Percentiles rank a stretch among this genome's conserved stretches.
These are phyloP conservation scores for Aspergillus aculeatus DNA, from an alignment of 2,329 filamentous ascomycete species.

Conservation along the genomic window DNA sequence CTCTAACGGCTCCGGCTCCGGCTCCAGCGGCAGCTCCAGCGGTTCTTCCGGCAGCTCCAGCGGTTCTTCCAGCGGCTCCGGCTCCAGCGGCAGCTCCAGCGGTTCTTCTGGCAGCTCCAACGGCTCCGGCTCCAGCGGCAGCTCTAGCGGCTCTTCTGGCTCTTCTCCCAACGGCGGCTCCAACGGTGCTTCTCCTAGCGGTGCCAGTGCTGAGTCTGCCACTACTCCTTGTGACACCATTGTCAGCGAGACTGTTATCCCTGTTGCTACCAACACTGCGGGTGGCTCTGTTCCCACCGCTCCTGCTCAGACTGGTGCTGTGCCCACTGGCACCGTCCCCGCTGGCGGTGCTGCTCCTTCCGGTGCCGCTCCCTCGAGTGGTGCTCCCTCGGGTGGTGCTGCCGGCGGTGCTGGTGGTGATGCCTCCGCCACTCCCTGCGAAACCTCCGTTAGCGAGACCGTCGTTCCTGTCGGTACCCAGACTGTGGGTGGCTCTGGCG, in stretches of 20 bases:
- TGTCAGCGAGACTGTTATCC: slow-evolving; percentile 10
- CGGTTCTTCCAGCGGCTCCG: background rate
- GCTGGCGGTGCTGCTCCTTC: slow-evolving; percentile 16
- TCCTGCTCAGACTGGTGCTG: slow-evolving; percentile 12
- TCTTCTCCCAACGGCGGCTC: background rate
- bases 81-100: background rate
- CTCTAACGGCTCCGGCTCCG: background rate
- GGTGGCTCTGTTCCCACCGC: slow-evolving; percentile 13
- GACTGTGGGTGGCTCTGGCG: slow-evolving; percentile 4
- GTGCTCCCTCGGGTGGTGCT: background rate
- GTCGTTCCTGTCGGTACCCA: slow-evolving; percentile 12
- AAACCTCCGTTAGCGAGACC: slow-evolving; percentile 12
- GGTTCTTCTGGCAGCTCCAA: slow-evolving; percentile 4
- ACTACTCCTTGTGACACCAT: slow-evolving; percentile 6
- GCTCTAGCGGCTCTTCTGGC: background rate
- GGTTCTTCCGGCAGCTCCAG: background rate
- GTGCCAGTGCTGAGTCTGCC: slow-evolving; percentile 1
- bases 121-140: background rate
- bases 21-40: background rate
- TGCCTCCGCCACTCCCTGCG: slow-evolving; percentile 8
- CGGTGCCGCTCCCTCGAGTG: slow-evolving; percentile 7
- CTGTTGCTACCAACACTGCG: slow-evolving; percentile 11
- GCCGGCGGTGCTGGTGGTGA: slow-evolving; percentile 4
- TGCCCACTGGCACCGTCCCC: slow-evolving; percentile 11
- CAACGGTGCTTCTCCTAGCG: slow-evolving; percentile 9